phyloP scores from a whole-genome alignment of 331 rosid genomes.

The Quercus phellos region DNA sequence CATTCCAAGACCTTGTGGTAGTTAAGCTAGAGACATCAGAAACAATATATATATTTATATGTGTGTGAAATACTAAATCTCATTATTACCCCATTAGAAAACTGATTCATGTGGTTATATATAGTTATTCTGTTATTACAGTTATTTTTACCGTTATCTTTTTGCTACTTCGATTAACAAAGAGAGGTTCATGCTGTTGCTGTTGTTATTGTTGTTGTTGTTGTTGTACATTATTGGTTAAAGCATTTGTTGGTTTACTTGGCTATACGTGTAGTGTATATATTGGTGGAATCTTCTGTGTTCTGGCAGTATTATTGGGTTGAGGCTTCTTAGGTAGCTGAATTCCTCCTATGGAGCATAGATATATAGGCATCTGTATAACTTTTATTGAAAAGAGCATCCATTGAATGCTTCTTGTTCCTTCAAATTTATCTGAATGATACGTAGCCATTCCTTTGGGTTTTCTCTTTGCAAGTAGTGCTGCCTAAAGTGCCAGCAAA shows the following conservation, averaged over 20 bases:
- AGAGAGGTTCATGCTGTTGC: constrained; percentile 24
- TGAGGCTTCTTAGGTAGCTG: constrained; percentile 1
- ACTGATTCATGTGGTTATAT: constrained; percentile 28
- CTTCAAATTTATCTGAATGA: not conserved
- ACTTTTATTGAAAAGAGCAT: constrained; percentile 3
- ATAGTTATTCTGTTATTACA: constrained; percentile 55
- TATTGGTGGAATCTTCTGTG: constrained; percentile 42
- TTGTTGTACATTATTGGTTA: constrained; percentile 36
- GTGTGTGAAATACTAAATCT: constrained; percentile 7
- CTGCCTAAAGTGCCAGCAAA: not conserved
- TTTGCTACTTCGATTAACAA: not conserved
- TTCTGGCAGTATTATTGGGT: constrained; percentile 21
- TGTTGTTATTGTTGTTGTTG: constrained; percentile 17
- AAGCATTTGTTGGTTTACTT: constrained; percentile 23
- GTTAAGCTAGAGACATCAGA: constrained; percentile 14
- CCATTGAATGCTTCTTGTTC: not conserved
- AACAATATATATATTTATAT: constrained; percentile 17
- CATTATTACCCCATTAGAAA: not conserved
- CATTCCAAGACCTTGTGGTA: constrained; percentile 37
- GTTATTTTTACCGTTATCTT: constrained; percentile 41
- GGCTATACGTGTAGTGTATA: constrained; percentile 9
- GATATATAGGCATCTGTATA: not conserved
- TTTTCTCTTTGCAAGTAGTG: not conserved
- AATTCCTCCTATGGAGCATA: constrained; percentile 2
- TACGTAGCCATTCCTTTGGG: not conserved